Evolutionary conservation across 2,329 filamentous ascomycete genomes (phyloP), one percentile per base, ranked within the genome.

Genomic region (Tolypocladium tundrense): DNA sequence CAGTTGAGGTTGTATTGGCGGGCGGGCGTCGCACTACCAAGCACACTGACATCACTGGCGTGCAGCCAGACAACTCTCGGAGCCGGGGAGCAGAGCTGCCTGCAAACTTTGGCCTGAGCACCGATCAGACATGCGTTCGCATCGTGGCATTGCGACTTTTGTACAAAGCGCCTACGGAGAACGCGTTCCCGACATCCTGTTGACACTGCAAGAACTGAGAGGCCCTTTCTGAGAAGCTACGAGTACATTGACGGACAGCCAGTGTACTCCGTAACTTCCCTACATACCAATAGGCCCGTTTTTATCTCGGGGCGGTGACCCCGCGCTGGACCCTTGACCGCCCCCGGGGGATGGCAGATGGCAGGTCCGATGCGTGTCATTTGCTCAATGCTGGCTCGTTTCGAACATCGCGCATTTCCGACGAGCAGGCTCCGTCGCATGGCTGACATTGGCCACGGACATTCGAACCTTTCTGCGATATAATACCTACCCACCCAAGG

Each of bases 21-120:
- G 39, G 55, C 59, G 43, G 55, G 54, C 59, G 57, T 56, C 57
- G 51, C 45, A 57, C 58, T 50, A 59, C 35, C 42, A 53, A 41
- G 59, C 51, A 56, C 54, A 57, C 57, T 60, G 59, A 60, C 59
- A 60, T 60, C 58, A 60, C 55, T 48, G 39, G 42, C 21, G 51
- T 53, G 53, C 43, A 11, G 16, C 48, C 16, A 51, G 16, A 11
- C 48, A 51, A 13, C 4, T 21, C 9, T 51, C 48, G 48, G 16
- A 51, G 31, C 48, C 31, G 14, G 43, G 24, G 45, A 19, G 45
- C 14, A 31, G 37, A 16, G 24, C 24, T 50, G 7, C 45, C 16
- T 14, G 9, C 27, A 5, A 10, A 7, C 24, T 31, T 31, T 31
- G 7, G 43, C 24, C 14, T 31, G 19, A 10, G 43, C 43, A 4